These are phyloP conservation scores for Sphaerobolus stellatus DNA, from an alignment of 1,284 basidiomycete genomes.

Conservation along the genomic window DNA sequence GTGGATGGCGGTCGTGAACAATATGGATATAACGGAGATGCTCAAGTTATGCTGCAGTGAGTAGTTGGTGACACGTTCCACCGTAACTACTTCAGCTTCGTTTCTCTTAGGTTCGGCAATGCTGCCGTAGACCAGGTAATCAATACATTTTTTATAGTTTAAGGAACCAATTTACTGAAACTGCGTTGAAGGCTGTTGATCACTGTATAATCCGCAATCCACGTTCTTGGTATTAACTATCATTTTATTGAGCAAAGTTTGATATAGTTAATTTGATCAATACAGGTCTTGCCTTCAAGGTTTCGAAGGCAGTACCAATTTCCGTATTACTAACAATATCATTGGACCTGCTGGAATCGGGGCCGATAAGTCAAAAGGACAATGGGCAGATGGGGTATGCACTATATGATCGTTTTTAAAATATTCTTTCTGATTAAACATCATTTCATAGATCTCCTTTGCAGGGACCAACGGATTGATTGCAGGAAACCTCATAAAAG, in stretches of 20 bases:
- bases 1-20: slow-evolving; percentile 21
- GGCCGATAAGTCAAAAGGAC: slow-evolving; percentile 14
- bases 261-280: background rate
- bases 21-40: slow-evolving; percentile 16
- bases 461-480: slow-evolving; percentile 22
- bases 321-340: slow-evolving; percentile 22
- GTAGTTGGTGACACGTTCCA: background rate
- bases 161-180: background rate
- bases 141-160: background rate
- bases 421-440: background rate
- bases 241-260: background rate
- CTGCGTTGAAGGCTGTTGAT: slow-evolving; percentile 19
- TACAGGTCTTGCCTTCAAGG: slow-evolving; percentile 22
- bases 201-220: slow-evolving; percentile 23
- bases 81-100: slow-evolving; percentile 6
- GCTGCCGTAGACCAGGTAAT: slow-evolving; percentile 8
- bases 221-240: slow-evolving; percentile 19
- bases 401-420: background rate
- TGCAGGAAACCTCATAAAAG: slow-evolving; percentile 23
- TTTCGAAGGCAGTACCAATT: slow-evolving; percentile 22
- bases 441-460: slow-evolving; percentile 14
- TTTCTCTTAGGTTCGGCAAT: slow-evolving; percentile 15
- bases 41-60: slow-evolving; percentile 20
- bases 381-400: slow-evolving; percentile 24
- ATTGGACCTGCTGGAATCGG: slow-evolving; percentile 23